A percentile compares a stretch with the other conserved stretches of the same genome.
These are phyloP conservation scores for Vigna trinervia DNA, from an alignment of 306 rosid genomes.

Conservation along the genomic window DNA sequence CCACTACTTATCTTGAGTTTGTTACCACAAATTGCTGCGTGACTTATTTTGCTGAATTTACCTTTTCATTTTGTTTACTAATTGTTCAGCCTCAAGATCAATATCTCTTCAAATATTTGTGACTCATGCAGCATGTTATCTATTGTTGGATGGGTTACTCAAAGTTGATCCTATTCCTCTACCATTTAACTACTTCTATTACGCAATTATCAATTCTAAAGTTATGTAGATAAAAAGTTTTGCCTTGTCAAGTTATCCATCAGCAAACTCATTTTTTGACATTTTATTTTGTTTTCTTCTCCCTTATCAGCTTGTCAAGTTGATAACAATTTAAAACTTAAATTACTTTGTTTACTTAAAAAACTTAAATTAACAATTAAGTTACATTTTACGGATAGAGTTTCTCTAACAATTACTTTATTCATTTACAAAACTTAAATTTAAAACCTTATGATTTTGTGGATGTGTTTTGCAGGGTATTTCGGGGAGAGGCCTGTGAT, in stretches of 20 bases:
- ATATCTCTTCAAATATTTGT: not conserved
- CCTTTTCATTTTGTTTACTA: not conserved
- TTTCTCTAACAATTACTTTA: not conserved
- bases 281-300: not conserved
- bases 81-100: not conserved
- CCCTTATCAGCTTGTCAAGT: not conserved
- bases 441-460: not conserved
- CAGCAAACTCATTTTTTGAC: not conserved
- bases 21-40: not conserved
- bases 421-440: not conserved
- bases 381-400: too few species aligned
- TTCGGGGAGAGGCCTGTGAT: slow-evolving; percentile 89
- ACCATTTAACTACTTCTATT: too few species aligned
- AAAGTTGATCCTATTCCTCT: not conserved
- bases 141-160: not conserved
- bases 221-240: not conserved
- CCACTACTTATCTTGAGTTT: slow-evolving; percentile 2
- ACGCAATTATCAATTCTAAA: not conserved
- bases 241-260: not conserved
- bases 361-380: too few species aligned
- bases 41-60: not conserved
- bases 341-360: too few species aligned
- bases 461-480: slow-evolving; percentile 62
- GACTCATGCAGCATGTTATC: not conserved
- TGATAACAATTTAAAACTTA: too few species aligned